phyloP scores from a whole-genome alignment of 805 yeast species.

The Ogataea trehaloabstinens region DNA sequence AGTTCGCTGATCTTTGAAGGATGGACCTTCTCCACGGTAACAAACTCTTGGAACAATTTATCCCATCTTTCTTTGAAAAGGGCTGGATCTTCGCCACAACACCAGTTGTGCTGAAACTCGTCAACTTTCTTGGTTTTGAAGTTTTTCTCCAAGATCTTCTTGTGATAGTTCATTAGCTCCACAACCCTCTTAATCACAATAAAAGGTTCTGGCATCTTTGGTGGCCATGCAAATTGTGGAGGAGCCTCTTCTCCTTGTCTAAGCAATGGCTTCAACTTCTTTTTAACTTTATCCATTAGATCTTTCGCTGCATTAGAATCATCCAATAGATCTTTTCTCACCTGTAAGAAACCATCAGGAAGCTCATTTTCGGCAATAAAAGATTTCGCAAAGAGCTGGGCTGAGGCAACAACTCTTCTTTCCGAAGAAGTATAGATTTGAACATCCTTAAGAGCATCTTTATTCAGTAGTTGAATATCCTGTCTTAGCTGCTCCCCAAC shows the following conservation, averaged over 20 bases:
- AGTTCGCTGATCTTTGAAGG: conserved; percentile 96
- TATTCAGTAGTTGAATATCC: conserved; percentile 81
- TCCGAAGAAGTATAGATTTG: conserved; percentile 89
- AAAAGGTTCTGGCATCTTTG: conserved; percentile 96
- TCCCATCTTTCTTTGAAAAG: conserved; percentile 97
- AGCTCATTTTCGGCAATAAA: conserved; percentile 67
- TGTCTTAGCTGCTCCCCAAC: conserved; percentile 95
- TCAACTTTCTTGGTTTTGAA: conserved; percentile 65
- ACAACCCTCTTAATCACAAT: conserved; percentile 91
- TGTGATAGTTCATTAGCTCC: conserved; percentile 91
- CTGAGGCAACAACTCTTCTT: conserved; percentile 90
- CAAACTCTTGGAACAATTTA: conserved; percentile 87
- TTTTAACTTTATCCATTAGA: conserved; percentile 95
- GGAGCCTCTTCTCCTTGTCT: conserved; percentile 98
- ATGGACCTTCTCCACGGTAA: conserved; percentile 91
- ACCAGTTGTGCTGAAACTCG: conserved; percentile 79
- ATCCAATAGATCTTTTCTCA: conserved; percentile 87
- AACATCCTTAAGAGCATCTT: conserved; percentile 80
- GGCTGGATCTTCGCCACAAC: conserved; percentile 92
- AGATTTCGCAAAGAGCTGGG: conserved; percentile 78
- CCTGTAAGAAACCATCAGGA: conserved; percentile 75
- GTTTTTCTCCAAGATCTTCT: conserved; percentile 77
- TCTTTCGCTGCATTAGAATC: conserved; percentile 98
- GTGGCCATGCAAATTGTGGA: conserved; percentile 98
- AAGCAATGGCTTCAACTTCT: conserved; percentile 88